Conservation (phyloP, 371 early-diverging fungal species). For the Mucor circinelloides region DNA sequence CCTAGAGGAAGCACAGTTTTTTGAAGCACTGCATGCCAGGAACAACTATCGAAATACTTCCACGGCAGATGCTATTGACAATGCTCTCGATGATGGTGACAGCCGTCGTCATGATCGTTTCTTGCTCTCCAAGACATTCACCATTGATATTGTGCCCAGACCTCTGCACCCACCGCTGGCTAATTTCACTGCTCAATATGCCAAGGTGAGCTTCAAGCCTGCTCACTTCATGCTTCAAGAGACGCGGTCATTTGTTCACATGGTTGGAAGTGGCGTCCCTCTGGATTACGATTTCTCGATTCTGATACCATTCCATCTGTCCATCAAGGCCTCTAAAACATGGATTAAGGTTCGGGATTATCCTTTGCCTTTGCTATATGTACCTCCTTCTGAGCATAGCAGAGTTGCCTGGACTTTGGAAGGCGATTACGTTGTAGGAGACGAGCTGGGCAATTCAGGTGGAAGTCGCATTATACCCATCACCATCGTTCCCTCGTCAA, state of each 20-base stretch:
- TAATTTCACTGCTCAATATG: conserved; percentile 27
- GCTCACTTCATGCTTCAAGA: conserved; percentile 41
- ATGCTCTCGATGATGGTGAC: conserved; percentile 6
- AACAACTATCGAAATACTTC: conserved; percentile 13
- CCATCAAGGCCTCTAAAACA: conserved; percentile 34
- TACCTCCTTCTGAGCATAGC: conserved; percentile 31
- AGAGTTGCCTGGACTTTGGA: conserved; percentile 27
- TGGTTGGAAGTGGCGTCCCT: conserved; percentile 58
- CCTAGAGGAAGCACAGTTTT: conserved; percentile 14
- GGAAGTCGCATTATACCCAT: conserved; percentile 26
- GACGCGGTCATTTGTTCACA: conserved; percentile 53
- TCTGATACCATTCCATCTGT: conserved; percentile 53
- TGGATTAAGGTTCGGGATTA: conserved; percentile 57
- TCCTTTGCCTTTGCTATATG: conserved; percentile 50
- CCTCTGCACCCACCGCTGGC: conserved; percentile 40
- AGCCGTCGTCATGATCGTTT: neutral
- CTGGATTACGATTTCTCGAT: conserved; percentile 44
- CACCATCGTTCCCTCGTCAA: conserved; percentile 1
- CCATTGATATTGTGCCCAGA: conserved; percentile 11
- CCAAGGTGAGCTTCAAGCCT: conserved; percentile 22
- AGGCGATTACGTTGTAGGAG: conserved; percentile 31
- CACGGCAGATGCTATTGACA: neutral
- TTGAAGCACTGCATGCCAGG: neutral
- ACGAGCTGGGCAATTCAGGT: conserved; percentile 29
- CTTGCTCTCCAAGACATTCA: conserved; percentile 1